Evolutionary conservation across 2,329 filamentous ascomycete genomes (phyloP).

Genomic region (Penicillium griseofulvum): DNA sequence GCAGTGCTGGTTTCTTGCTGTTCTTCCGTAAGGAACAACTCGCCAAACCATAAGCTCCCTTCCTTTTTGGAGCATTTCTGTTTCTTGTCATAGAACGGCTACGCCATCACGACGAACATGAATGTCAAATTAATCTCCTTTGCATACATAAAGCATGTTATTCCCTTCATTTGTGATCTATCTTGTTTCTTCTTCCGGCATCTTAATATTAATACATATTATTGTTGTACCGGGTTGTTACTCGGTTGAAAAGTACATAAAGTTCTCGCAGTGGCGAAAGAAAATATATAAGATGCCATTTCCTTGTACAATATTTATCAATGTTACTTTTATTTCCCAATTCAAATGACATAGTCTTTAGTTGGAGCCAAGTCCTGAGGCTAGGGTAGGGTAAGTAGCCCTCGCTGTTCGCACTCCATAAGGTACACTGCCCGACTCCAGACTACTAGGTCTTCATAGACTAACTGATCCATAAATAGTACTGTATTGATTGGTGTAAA

Average conservation of each 20-base stretch:
- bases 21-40: constrained; percentile 49
- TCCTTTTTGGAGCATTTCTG: background rate
- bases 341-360: too few species aligned
- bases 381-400: too few species aligned
- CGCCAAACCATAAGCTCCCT: constrained; percentile 37
- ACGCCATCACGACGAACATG: constrained; percentile 3
- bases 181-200: background rate
- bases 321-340: background rate
- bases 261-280: background rate
- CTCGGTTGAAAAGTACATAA: background rate
- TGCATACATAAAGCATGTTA: constrained; percentile 5
- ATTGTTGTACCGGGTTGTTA: background rate
- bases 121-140: background rate
- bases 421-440: too few species aligned
- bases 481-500: too few species aligned
- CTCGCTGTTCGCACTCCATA: too few species aligned
- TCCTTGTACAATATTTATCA: too few species aligned
- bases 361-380: too few species aligned
- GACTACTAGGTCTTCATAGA: too few species aligned
- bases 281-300: too few species aligned
- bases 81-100: background rate
- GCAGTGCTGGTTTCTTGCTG: constrained; percentile 39
- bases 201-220: constrained; percentile 4
- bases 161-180: background rate
- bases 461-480: too few species aligned